Base-by-base conservation (phyloP, 1,284 basidiomycete genomes). In the Ceratobasidium sp. region DNA sequence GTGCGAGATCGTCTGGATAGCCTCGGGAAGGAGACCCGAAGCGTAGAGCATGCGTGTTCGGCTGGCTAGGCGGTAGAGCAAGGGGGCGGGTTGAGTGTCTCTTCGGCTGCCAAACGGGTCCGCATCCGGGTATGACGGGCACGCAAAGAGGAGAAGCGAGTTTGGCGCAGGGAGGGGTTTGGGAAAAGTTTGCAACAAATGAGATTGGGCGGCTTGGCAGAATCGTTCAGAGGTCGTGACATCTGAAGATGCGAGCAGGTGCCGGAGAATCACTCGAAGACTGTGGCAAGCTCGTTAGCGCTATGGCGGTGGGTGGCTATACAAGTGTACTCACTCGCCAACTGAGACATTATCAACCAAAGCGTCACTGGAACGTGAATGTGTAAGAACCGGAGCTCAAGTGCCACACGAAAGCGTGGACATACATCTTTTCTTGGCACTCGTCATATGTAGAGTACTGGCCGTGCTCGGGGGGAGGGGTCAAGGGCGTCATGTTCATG, bases 401-500 rank as follows among this genome's bases (percentile, higher is more conserved):
- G 45, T 59, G 6, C 67, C 28, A 26, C n/a, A 30, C 9, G 21
- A 60, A 14, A 41, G 30, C 14, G 60, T 50, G 12, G 14, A 71
- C 67, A 21, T 59, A 71, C 67, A 71, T 59, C 55, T 71, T 71
- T 1, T 71, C 67, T 39, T 59, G 57, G 32, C 55, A 36, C 39
- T 71, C 67, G 9, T 71, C 67, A 50, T 39, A 18, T 12, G 52
- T 59, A 16, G 45, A 9, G 45, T 46, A 59, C 32, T 18, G 43
- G 55, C 55, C 55, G 16, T 60, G 52, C 57, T 71, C 67, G 32
- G 67, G 67, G 9, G 67, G 67, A 59, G 67, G 67, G 21, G 67
- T 71, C 67, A 71, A 59, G 43, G 67, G 67, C 10, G 67, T 71
- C 57, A 60, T 71, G 57, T 71, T 71, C 67, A 71, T 71, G 32